Conservation (phyloP, 208 protist genomes). For the Acanthamoeba royreba region DNA sequence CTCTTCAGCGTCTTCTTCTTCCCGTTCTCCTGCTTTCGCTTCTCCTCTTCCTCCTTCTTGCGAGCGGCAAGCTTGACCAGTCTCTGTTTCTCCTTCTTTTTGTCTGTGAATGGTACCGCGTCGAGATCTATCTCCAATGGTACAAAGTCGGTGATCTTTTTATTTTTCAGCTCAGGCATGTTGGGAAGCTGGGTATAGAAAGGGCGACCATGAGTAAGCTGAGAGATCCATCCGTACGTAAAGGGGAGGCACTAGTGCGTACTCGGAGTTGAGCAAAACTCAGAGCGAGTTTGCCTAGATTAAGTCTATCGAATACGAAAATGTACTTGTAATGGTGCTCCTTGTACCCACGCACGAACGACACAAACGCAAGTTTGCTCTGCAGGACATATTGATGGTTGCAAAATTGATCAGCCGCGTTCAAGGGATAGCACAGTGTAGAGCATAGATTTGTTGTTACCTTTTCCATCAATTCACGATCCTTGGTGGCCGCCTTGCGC, state of each 20-base stretch:
- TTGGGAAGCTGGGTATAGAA: not conserved
- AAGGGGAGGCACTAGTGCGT: not conserved
- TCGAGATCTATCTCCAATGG: slow-evolving; percentile 50
- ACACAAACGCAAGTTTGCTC: slow-evolving; percentile 63
- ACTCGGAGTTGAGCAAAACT: slow-evolving; percentile 47
- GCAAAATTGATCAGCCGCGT: not conserved
- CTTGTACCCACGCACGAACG: slow-evolving; percentile 71
- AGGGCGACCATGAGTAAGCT: not conserved
- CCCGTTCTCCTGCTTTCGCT: not conserved
- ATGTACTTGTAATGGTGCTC: slow-evolving; percentile 72
- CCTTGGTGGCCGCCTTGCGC: slow-evolving; percentile 9
- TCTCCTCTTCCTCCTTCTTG: slow-evolving; percentile 43
- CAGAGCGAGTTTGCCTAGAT: slow-evolving; percentile 58
- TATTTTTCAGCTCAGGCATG: not conserved
- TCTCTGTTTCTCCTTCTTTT: slow-evolving; percentile 40
- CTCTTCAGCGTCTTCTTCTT: not conserved
- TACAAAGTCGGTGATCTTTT: not conserved
- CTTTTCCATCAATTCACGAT: slow-evolving; percentile 64
- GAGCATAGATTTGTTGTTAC: not conserved
- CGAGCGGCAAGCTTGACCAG: slow-evolving; percentile 29
- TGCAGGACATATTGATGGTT: not conserved
- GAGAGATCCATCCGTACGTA: not conserved
- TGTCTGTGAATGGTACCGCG: slow-evolving; percentile 56
- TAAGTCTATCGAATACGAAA: slow-evolving; percentile 62
- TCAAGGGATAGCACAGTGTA: not conserved